Evolutionary conservation across 2,329 filamentous ascomycete species (phyloP).

Genomic region (Sclerotiophoma versabilis): DNA sequence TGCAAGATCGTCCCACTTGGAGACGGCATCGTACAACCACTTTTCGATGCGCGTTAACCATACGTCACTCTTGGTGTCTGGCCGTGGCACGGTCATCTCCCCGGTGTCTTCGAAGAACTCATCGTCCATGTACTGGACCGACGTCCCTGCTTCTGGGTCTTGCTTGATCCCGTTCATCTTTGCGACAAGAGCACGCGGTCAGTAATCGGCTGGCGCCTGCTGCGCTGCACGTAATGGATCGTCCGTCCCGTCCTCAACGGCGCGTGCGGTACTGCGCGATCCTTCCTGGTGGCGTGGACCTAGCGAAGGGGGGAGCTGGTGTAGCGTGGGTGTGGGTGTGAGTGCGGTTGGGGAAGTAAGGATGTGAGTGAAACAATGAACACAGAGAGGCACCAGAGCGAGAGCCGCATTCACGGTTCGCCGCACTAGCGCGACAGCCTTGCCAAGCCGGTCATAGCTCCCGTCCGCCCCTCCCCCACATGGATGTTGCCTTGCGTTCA

Average conservation of each 20-base stretch:
- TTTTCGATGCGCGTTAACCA: slow-evolving; percentile 51
- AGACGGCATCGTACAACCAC: slow-evolving; percentile 49
- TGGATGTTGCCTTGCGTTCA: slow-evolving; percentile 13
- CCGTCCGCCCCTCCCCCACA: slow-evolving; percentile 19
- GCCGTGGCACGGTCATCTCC: slow-evolving; percentile 48
- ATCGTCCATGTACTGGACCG: slow-evolving; percentile 48
- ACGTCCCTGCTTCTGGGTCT: slow-evolving; percentile 44
- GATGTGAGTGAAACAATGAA: not conserved
- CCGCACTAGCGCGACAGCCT: slow-evolving; percentile 7
- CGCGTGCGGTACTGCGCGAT: not conserved
- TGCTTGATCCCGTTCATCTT: slow-evolving; percentile 52
- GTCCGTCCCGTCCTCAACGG: not conserved
- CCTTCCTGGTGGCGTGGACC: not conserved
- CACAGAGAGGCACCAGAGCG: not conserved
- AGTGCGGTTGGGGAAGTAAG: not conserved
- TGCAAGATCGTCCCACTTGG: slow-evolving; percentile 45
- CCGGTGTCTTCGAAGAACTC: slow-evolving; percentile 55
- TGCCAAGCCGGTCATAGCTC: slow-evolving; percentile 16
- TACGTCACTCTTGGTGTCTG: slow-evolving; percentile 37
- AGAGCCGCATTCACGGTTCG: slow-evolving; percentile 14
- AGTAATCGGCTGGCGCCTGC: slow-evolving; percentile 5
- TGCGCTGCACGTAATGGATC: not conserved
- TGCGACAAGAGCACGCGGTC: slow-evolving; percentile 14
- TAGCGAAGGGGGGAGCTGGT: slow-evolving; percentile 3
- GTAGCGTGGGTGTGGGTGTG: not conserved